Evolutionary conservation across 2,329 filamentous ascomycete genomes (phyloP), one percentile per base, ranked within the genome.

Genomic region (Alternaria viburni): DNA sequence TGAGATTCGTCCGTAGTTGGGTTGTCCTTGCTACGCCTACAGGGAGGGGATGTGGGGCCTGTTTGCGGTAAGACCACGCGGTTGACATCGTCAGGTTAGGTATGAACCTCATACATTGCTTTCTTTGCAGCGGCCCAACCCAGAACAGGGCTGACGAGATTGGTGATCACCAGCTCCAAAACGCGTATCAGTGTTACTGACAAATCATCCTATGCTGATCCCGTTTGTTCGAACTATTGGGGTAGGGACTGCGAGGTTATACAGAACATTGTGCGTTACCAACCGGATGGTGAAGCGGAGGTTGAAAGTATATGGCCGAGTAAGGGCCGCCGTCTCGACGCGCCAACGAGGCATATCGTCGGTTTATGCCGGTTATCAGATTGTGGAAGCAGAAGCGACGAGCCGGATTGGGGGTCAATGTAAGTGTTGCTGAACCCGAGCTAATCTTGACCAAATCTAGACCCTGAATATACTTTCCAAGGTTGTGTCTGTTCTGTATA

Each of bases 251-350:
- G 19, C 36, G 19, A 52, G 49, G 13, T 36, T 41, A 25, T 36
- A 36, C 49, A 25, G 49, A 8, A 52, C 19, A 36, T 52, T 19
- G 36, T 25, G 36, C 49, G 49, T 9, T 41, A 41, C 49, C 49
- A 52, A 21, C 30, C 12, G 30, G 30, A 52, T 52, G 30, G 28
- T 15, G 30, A 52, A 52, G 28, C 59, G 54, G 59, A 57, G 54
- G 47, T 45, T 10, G 36, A 23, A 50, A 25, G 36, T 28, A 12
- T 43, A 3, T 15, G 13, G 36, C 54, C 59, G 59, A 61, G 45
- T 28, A 28, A 57, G 21, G 12, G 15, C 59, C 59, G 59, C 11
- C 6, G 5, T 52, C 13, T 21, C 28, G 8, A n/a, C 36, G 15
- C 30, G 49, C 25, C 30, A 41, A 5, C 4, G 30, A 26, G 55